Evolutionary conservation across 306 rosid species (phyloP).

Genomic region (Ammopiptanthus mongolicus): DNA sequence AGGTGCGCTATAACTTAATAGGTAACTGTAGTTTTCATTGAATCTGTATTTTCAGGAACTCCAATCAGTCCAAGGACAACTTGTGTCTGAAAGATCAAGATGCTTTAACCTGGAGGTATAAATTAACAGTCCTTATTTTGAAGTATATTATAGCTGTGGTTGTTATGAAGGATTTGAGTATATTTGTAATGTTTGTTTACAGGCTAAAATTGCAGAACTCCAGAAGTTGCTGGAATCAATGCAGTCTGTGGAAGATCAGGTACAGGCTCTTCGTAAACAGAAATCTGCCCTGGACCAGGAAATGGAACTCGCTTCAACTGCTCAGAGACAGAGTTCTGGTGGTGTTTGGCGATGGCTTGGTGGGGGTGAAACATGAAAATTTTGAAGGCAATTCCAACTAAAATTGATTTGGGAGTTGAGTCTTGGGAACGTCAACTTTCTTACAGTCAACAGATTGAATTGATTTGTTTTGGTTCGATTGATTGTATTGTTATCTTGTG

Average conservation of each 20-base stretch:
- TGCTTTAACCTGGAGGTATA: slow-evolving; percentile 89
- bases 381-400: not conserved
- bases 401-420: slow-evolving; percentile 20
- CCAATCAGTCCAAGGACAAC: slow-evolving; percentile 85
- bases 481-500: not conserved
- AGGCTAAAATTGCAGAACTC: slow-evolving; percentile 88
- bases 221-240: slow-evolving; percentile 68
- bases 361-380: slow-evolving; percentile 26
- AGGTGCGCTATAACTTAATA: not conserved
- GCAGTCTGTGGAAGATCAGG: slow-evolving; percentile 78
- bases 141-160: not conserved
- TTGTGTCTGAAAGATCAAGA: slow-evolving; percentile 91
- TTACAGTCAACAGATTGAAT: slow-evolving; percentile 13
- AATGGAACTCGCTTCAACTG: slow-evolving; percentile 59
- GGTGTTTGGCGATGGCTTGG: slow-evolving; percentile 89
- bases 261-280: slow-evolving; percentile 71
- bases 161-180: not conserved
- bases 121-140: not conserved
- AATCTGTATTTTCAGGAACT: slow-evolving; percentile 65
- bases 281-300: slow-evolving; percentile 70
- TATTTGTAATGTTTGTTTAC: slow-evolving; percentile 23
- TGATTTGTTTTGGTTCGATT: not conserved
- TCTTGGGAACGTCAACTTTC: slow-evolving; percentile 1
- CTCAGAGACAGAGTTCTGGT: slow-evolving; percentile 77
- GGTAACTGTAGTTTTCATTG: slow-evolving; percentile 18